A percentile compares a stretch with the other conserved stretches of the same genome.
phyloP scores from a whole-genome alignment of 1,139 yeast genomes.

The Lodderomyces pseudojiufengensis region DNA sequence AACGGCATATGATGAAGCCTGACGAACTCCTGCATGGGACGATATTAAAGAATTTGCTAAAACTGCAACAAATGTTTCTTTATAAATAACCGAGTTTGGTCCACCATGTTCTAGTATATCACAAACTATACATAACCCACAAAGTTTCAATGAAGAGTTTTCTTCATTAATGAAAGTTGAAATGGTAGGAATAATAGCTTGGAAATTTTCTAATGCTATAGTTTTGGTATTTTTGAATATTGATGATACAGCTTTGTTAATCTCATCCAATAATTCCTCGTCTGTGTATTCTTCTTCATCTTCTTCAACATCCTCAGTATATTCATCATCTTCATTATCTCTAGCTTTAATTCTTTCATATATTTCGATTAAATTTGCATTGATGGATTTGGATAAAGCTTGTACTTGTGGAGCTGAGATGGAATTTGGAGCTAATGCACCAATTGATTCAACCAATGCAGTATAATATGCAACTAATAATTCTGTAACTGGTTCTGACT shows the following conservation, averaged over 20 bases:
- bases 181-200: conserved; percentile 51
- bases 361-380: conserved; percentile 61
- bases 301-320: conserved; percentile 70
- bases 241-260: conserved; percentile 72
- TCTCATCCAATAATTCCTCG: conserved; percentile 83
- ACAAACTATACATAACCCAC: conserved; percentile 77
- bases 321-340: conserved; percentile 66
- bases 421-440: conserved; percentile 60
- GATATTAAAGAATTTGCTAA: conserved; percentile 63
- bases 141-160: conserved; percentile 63
- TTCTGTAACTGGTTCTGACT: conserved; percentile 81
- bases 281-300: conserved; percentile 86
- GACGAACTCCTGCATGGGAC: conserved; percentile 74
- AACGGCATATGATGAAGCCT: conserved; percentile 80
- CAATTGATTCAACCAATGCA: conserved; percentile 65
- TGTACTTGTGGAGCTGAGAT: conserved; percentile 57
- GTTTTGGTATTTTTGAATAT: conserved; percentile 63
- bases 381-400: conserved; percentile 57
- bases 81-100: conserved; percentile 57
- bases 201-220: conserved; percentile 64
- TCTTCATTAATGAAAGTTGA: conserved; percentile 59
- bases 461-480: conserved; percentile 74
- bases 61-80: conserved; percentile 59
- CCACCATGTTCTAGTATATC: conserved; percentile 83
- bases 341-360: conserved; percentile 70